Evolutionary conservation across 2,329 filamentous ascomycete species (phyloP).

Genomic region (Fusarium sp.): DNA sequence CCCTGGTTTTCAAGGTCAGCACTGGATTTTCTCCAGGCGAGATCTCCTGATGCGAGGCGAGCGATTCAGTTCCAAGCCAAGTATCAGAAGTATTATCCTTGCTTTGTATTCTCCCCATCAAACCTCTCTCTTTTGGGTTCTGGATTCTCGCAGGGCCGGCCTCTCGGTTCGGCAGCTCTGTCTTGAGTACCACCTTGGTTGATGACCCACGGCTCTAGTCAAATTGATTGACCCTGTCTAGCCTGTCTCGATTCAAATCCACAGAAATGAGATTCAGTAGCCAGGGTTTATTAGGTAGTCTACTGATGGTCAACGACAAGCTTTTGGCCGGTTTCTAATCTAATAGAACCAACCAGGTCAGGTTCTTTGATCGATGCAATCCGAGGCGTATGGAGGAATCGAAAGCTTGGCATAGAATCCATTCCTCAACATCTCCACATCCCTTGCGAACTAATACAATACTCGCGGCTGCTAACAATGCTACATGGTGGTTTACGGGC

Average conservation of each 20-base stretch:
- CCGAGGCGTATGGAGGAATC: conserved; percentile 15
- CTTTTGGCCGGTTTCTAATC: conserved; percentile 19
- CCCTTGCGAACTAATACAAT: too few species aligned
- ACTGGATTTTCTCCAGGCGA: not conserved
- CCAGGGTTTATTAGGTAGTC: conserved; percentile 4
- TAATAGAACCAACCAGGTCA: conserved; percentile 1
- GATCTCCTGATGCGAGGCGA: not conserved
- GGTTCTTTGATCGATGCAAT: conserved; percentile 18
- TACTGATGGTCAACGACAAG: conserved; percentile 19
- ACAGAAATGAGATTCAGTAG: conserved; percentile 10
- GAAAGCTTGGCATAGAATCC: conserved; percentile 21
- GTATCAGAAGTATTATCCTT: not conserved
- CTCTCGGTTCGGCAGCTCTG: conserved; percentile 4
- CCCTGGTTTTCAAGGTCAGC: conserved; percentile 9
- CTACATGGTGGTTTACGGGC: not conserved
- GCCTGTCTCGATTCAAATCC: conserved; percentile 20
- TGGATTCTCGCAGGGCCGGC: conserved; percentile 1
- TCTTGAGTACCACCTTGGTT: conserved; percentile 1
- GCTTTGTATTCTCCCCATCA: conserved; percentile 11
- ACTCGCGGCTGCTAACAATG: not conserved
- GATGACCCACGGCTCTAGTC: conserved; percentile 16
- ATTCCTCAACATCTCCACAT: too few species aligned
- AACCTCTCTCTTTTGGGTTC: conserved; percentile 9
- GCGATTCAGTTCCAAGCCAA: conserved; percentile 1
- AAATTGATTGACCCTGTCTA: not conserved